phyloP scores from a whole-genome alignment of 805 yeast species.

The Candida khao-thaluensis region DNA sequence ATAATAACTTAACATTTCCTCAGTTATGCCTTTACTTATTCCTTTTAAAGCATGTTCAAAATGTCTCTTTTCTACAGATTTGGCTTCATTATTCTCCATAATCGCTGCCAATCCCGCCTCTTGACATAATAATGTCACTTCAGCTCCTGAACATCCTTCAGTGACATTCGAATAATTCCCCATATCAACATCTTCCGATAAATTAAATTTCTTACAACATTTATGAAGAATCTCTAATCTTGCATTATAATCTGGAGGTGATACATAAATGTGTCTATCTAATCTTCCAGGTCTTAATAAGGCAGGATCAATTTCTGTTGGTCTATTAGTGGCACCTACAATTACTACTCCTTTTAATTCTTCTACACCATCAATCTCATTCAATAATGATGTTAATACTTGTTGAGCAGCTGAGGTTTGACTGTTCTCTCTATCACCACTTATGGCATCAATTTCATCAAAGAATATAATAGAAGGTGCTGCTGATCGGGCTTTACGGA shows the following conservation, averaged over 20 bases:
- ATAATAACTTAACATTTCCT: slow-evolving; percentile 80
- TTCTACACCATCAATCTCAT: slow-evolving; percentile 97
- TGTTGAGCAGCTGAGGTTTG: slow-evolving; percentile 71
- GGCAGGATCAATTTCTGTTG: slow-evolving; percentile 91
- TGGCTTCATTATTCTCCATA: slow-evolving; percentile 66
- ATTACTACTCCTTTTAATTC: slow-evolving; percentile 90
- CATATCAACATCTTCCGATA: slow-evolving; percentile 47
- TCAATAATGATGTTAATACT: slow-evolving; percentile 84
- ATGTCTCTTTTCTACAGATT: slow-evolving; percentile 58
- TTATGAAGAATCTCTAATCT: slow-evolving; percentile 75
- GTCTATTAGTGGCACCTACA: slow-evolving; percentile 95
- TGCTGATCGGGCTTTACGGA: slow-evolving; percentile 91
- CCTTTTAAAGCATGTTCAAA: slow-evolving; percentile 68
- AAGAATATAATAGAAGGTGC: slow-evolving; percentile 92
- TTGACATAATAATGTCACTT: slow-evolving; percentile 85
- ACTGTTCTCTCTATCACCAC: slow-evolving; percentile 67
- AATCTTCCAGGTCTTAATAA: slow-evolving; percentile 92
- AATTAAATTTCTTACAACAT: slow-evolving; percentile 62
- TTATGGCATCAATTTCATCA: slow-evolving; percentile 94
- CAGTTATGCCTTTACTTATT: slow-evolving; percentile 76
- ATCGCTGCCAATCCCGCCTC: slow-evolving; percentile 96
- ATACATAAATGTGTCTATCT: slow-evolving; percentile 89
- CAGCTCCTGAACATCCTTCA: slow-evolving; percentile 97
- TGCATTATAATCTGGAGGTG: slow-evolving; percentile 86
- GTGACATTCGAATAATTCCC: slow-evolving; percentile 58